Evolutionary conservation across 2,329 filamentous ascomycete species (phyloP).

Genomic region (Elsinoe batatas): DNA sequence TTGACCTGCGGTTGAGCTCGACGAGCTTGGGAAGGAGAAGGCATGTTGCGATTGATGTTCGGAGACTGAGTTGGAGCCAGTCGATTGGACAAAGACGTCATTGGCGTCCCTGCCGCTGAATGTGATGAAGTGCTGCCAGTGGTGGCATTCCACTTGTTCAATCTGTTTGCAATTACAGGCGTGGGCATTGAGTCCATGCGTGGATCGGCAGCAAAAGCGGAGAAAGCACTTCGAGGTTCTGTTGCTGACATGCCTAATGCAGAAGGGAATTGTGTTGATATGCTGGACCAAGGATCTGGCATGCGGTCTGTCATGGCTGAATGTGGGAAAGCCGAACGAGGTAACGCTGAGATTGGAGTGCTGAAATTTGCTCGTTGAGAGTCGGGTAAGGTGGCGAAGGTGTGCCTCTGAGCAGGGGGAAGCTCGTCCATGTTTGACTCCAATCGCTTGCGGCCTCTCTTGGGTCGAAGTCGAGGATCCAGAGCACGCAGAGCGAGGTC

Average conservation of each 20-base stretch:
- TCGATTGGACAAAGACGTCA: constrained; percentile 13
- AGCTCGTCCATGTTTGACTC: constrained; percentile 15
- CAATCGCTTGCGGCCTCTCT: constrained; percentile 46
- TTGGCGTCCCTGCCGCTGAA: constrained; percentile 18
- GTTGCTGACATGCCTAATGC: not conserved
- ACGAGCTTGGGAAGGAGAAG: not conserved
- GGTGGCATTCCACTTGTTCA: constrained; percentile 7
- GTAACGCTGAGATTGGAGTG: constrained; percentile 40
- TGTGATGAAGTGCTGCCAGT: not conserved
- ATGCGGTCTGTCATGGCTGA: constrained; percentile 47
- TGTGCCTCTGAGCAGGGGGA: constrained; percentile 18
- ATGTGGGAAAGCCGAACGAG: constrained; percentile 42
- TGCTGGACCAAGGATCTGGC: constrained; percentile 39
- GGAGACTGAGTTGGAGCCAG: constrained; percentile 5
- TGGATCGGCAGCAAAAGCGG: constrained; percentile 6
- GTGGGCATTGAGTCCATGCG: constrained; percentile 4
- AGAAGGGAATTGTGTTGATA: constrained; percentile 19
- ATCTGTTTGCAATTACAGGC: not conserved
- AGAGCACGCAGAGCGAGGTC: constrained; percentile 79
- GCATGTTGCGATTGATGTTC: not conserved
- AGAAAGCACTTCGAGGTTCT: constrained; percentile 12
- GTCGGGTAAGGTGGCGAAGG: constrained; percentile 10
- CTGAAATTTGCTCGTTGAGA: constrained; percentile 17
- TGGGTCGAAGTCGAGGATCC: constrained; percentile 61
- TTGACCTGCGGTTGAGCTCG: not conserved